Evolutionary conservation across 1,284 basidiomycete genomes (phyloP).

Genomic region (Trichosporon ovoides): DNA sequence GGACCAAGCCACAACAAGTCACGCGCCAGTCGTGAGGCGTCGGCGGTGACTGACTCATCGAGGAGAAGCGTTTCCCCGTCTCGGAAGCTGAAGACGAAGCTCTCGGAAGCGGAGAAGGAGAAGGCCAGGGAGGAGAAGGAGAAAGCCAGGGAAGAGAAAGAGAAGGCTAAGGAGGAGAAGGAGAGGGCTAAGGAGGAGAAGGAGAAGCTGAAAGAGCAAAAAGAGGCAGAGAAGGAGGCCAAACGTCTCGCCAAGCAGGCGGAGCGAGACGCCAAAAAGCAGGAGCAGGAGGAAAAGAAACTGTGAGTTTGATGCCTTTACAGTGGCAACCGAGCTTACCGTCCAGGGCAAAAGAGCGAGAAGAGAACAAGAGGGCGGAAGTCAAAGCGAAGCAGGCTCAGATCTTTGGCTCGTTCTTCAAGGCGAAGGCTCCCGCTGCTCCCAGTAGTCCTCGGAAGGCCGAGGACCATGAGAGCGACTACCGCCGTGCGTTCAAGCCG

Average conservation of each 20-base stretch:
- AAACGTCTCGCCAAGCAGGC: constrained; percentile 11
- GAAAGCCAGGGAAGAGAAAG: too few species aligned
- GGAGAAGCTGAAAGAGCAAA: constrained; percentile 14
- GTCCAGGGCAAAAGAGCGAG: constrained; percentile 32
- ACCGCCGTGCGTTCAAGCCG: constrained; percentile 30
- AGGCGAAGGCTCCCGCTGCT: constrained; percentile 15
- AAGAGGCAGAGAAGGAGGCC: constrained; percentile 10
- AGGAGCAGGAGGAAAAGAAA: constrained; percentile 19
- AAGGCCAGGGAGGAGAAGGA: too few species aligned
- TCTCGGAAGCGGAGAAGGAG: constrained; percentile 25
- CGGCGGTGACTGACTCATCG: constrained; percentile 26
- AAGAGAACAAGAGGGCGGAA: constrained; percentile 32
- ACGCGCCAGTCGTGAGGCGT: constrained; percentile 28
- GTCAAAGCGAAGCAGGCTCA: constrained; percentile 33
- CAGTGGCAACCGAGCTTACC: background rate
- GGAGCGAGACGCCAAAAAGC: constrained; percentile 11
- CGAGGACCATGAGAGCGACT: constrained; percentile 21
- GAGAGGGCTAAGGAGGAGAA: constrained; percentile 12
- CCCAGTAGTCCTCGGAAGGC: constrained; percentile 3
- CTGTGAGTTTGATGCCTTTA: constrained; percentile 13
- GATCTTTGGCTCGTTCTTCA: constrained; percentile 35
- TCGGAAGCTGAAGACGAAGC: constrained; percentile 28
- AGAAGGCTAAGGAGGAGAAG: constrained; percentile 20
- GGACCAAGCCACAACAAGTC: constrained; percentile 13
- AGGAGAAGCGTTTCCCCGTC: constrained; percentile 32